Evolutionary conservation across 805 yeast species (phyloP), one percentile per base, ranked within the genome.

Genomic region (Middelhovenomyces tepae): DNA sequence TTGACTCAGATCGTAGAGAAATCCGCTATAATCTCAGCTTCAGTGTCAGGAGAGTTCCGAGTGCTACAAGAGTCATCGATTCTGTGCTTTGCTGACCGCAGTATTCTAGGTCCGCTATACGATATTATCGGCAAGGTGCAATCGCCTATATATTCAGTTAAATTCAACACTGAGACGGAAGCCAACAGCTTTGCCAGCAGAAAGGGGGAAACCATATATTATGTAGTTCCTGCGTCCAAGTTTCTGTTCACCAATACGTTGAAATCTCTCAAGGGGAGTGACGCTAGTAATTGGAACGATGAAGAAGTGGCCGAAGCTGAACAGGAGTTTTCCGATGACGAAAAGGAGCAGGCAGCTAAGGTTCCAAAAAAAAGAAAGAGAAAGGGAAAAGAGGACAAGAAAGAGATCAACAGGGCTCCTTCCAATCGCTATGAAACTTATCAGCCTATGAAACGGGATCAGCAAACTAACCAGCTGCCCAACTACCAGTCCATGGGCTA

Each of bases 291-390:
- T 47, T 78, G 84, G 54, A 80, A 84, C 53, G 98, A 91, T 55
- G 97, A 91, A 59, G 98, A 91, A 50, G 58, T 89, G 19, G 85
- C 95, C 0, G 86, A 77, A 45, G 93, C 82, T 19, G 97, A 91
- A 54, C 94, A 84, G 54, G 97, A 89, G 52, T 89, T 78, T 45
- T 83, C 95, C 1, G 97, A 91, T 54, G 97, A 91, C 56, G 97
- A 89, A 51, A 73, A 72, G 40, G 97, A 91, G 54, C 70, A 75
- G 45, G 78, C 72, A 22, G 72, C 71, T 28, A 87, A 80, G 51
- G 71, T 69, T 34, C 56, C 65, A 15, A 76, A 69, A 53, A 83
- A 79, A 57, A 71, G 69, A 38, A 71, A 72, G 56, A 73, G 71
- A 46, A 67, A 65, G 39, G 66, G 61, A 40, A 65, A 59, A 36